These are phyloP conservation scores for Ascobolus immersus DNA, from an alignment of 495 filamentous ascomycete genomes.

Conservation along the genomic window DNA sequence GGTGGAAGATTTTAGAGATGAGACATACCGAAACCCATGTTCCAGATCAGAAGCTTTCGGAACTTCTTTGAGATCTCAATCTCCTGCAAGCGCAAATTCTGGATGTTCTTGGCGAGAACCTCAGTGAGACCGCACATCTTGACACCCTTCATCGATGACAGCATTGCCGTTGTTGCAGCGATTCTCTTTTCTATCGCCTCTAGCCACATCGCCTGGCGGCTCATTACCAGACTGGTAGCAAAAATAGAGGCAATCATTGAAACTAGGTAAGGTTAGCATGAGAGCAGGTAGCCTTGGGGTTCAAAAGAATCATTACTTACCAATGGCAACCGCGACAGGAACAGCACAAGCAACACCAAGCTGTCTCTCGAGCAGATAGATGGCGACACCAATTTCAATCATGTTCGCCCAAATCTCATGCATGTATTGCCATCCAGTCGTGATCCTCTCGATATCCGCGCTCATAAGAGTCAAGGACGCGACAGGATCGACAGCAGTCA, in stretches of 20 bases:
- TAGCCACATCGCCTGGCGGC: conserved; percentile 26
- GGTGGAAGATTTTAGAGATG: no score
- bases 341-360: conserved; percentile 27
- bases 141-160: conserved; percentile 34
- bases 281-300: no score
- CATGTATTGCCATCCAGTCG: conserved; percentile 16
- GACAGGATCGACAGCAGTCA: conserved; percentile 24
- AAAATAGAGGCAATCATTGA: conserved; percentile 14
- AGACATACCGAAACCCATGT: no score
- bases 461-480: conserved; percentile 38
- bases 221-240: conserved; percentile 23
- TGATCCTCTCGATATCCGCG: conserved; percentile 21
- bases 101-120: conserved; percentile 20
- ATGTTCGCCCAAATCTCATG: conserved; percentile 26
- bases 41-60: conserved; percentile 27
- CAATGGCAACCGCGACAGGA: conserved; percentile 27
- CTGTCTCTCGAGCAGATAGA: conserved; percentile 30
- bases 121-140: conserved; percentile 33
- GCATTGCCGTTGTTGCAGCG: conserved; percentile 26
- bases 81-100: conserved; percentile 32
- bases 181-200: conserved; percentile 27
- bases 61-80: conserved; percentile 31
- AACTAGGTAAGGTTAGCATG: no score
- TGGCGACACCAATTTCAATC: conserved; percentile 28
- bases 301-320: conserved; percentile 14